Percentiles rank a stretch among this genome's conserved stretches.
Evolutionary conservation across 495 filamentous ascomycete species (phyloP).

Genomic region (Bryoglossum gracile): DNA sequence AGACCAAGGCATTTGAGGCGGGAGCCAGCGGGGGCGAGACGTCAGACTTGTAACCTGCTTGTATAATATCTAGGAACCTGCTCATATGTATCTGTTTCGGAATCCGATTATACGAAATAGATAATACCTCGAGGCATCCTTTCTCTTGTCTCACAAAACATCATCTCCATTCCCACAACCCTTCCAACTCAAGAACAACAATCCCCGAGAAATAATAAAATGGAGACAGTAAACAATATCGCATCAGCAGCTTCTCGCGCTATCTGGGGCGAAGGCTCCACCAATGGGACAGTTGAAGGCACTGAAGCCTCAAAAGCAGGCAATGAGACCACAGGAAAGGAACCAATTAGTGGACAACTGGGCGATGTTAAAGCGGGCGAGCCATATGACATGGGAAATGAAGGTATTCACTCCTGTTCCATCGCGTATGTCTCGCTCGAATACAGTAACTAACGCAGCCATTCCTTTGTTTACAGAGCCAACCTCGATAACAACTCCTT

Average conservation of each 20-base stretch:
- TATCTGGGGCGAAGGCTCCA: constrained; percentile 41
- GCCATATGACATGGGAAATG: constrained; percentile 53
- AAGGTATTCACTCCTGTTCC: too few species aligned
- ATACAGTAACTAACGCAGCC: too few species aligned
- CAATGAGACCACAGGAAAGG: constrained; percentile 25
- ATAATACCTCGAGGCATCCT: not conserved
- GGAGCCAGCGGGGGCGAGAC: not conserved
- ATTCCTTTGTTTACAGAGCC: too few species aligned
- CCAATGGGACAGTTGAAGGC: constrained; percentile 13
- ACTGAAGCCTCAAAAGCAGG: not conserved
- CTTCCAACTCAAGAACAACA: not conserved
- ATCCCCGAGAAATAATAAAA: constrained; percentile 14
- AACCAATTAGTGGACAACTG: constrained; percentile 45
- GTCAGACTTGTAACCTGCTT: not conserved
- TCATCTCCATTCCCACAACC: not conserved
- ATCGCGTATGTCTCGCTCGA: too few species aligned
- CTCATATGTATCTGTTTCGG: not conserved
- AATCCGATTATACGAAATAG: not conserved
- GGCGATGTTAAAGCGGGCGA: constrained; percentile 49
- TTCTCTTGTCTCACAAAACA: not conserved
- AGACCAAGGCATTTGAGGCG: not conserved
- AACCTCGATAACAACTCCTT: not conserved
- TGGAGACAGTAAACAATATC: constrained; percentile 50
- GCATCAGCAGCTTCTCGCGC: constrained; percentile 37
- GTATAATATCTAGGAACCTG: not conserved